A percentile compares a stretch with the other conserved stretches of the same genome.
These are phyloP conservation scores for Eutypa lata DNA, from an alignment of 2,329 filamentous ascomycete species.

Conservation along the genomic window DNA sequence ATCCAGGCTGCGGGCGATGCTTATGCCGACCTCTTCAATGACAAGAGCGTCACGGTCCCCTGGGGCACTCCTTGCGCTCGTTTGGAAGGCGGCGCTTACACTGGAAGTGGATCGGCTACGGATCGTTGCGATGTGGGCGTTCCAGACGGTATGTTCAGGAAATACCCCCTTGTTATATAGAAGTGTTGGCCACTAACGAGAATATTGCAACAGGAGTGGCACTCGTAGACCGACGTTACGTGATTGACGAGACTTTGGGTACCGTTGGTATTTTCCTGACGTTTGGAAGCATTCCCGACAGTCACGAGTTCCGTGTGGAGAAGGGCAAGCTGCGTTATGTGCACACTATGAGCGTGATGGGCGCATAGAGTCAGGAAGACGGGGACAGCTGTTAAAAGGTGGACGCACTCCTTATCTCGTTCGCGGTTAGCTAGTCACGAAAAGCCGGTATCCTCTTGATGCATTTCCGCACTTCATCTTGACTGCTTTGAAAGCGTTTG, in stretches of 20 bases:
- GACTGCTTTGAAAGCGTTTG: too few relatives aligned
- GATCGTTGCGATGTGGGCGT: constrained; percentile 34
- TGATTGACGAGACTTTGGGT: constrained; percentile 27
- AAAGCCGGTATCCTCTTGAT: too few relatives aligned
- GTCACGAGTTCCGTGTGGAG: constrained; percentile 32
- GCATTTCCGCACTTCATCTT: too few relatives aligned
- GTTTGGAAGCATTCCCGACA: constrained; percentile 29
- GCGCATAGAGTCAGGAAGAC: background rate
- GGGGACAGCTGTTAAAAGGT: too few relatives aligned
- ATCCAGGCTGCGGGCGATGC: constrained; percentile 36
- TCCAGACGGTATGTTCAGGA: constrained; percentile 24
- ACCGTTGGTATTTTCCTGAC: constrained; percentile 28
- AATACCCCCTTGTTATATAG: background rate
- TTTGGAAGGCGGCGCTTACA: constrained; percentile 35
- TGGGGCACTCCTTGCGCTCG: constrained; percentile 36
- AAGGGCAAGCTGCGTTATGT: constrained; percentile 30
- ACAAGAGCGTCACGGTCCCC: constrained; percentile 34
- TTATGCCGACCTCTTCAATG: constrained; percentile 34
- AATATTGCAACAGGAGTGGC: constrained; percentile 16
- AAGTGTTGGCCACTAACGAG: background rate
- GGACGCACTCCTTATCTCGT: too few relatives aligned
- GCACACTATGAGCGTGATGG: constrained; percentile 32
- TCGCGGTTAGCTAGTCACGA: too few relatives aligned
- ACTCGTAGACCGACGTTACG: constrained; percentile 25
- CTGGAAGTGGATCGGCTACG: constrained; percentile 24